phyloP scores from a whole-genome alignment of 257 asterid genomes.

The Penstemon davidsonii region DNA sequence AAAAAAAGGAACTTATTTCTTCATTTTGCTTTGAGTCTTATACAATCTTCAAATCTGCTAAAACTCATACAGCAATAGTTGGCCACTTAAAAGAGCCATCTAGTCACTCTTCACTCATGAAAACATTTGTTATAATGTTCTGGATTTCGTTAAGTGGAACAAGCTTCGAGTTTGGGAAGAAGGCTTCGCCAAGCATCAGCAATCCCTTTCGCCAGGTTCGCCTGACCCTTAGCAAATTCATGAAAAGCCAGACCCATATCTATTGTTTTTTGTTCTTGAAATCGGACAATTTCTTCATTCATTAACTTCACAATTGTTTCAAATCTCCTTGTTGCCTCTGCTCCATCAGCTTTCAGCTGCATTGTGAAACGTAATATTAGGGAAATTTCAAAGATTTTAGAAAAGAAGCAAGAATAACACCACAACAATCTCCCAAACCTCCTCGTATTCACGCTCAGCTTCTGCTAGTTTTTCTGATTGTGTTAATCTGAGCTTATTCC shows the following conservation, averaged over 20 bases:
- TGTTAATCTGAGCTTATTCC: slow-evolving; percentile 83
- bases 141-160: slow-evolving; percentile 27
- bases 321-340: slow-evolving; percentile 71
- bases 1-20: background rate
- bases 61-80: background rate
- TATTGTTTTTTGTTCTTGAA: slow-evolving; percentile 86
- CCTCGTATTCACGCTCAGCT: slow-evolving; percentile 86
- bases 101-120: background rate
- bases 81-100: slow-evolving; percentile 5
- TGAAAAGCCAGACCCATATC: slow-evolving; percentile 95
- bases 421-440: slow-evolving; percentile 46
- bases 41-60: slow-evolving; percentile 41
- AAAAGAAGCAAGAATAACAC: slow-evolving; percentile 2
- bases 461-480: slow-evolving; percentile 82
- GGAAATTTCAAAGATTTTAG: slow-evolving; percentile 3
- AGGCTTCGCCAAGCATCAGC: slow-evolving; percentile 95
- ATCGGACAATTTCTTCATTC: slow-evolving; percentile 80
- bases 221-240: slow-evolving; percentile 92
- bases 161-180: slow-evolving; percentile 91
- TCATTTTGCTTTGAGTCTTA: slow-evolving; percentile 32
- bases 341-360: slow-evolving; percentile 72
- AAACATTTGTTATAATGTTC: background rate
- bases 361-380: slow-evolving; percentile 23
- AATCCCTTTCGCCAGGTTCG: slow-evolving; percentile 62
- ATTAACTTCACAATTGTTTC: slow-evolving; percentile 70